Percentiles rank a stretch among this genome's conserved stretches.
phyloP scores from a whole-genome alignment of 306 rosid species.

The Gillenia trifoliata region DNA sequence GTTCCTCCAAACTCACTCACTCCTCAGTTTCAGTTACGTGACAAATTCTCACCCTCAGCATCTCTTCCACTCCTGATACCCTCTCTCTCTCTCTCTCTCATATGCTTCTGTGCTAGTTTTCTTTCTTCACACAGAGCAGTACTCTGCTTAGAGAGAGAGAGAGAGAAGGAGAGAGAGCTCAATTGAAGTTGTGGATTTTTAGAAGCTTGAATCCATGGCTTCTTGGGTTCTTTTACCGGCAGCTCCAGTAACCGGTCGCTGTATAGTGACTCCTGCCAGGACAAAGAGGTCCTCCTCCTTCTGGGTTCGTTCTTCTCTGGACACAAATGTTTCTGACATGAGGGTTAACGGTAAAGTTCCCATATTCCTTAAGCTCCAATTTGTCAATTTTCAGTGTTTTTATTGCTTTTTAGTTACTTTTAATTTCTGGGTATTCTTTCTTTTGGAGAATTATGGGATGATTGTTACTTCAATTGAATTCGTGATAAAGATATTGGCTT shows the following conservation, averaged over 20 bases:
- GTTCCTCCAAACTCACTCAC: background rate
- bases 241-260: slow-evolving; percentile 38
- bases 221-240: slow-evolving; percentile 54
- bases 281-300: slow-evolving; percentile 16
- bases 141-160: background rate
- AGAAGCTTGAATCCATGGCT: slow-evolving; percentile 39
- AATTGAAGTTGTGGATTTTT: background rate
- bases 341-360: slow-evolving; percentile 57
- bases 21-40: slow-evolving; percentile 40
- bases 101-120: background rate
- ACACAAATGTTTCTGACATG: slow-evolving; percentile 83
- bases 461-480: background rate
- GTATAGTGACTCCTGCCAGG: slow-evolving; percentile 30
- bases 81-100: background rate
- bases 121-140: background rate
- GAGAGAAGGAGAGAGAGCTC: slow-evolving; percentile 5
- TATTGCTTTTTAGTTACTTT: background rate
- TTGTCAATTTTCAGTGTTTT: background rate
- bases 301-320: slow-evolving; percentile 70
- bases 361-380: background rate
- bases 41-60: slow-evolving; percentile 51
- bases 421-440: slow-evolving; percentile 6
- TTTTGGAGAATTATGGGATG: background rate
- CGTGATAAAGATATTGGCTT: background rate
- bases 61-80: slow-evolving; percentile 56